A percentile compares a stretch with the other conserved stretches of the same genome.
phyloP scores from a whole-genome alignment of 1,284 basidiomycete genomes.

The Gymnopus androsaceus region DNA sequence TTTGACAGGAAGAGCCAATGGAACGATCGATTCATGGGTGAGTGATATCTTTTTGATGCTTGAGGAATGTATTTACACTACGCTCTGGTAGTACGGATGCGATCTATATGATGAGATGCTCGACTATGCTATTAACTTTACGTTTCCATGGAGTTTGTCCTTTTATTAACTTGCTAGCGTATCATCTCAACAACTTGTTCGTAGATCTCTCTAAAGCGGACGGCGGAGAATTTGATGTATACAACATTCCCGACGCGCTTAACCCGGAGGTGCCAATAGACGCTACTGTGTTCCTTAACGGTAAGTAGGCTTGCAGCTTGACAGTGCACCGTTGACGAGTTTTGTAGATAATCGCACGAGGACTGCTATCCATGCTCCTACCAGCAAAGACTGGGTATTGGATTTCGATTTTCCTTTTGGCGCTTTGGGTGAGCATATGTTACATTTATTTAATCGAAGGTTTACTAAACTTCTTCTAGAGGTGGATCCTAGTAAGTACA shows the following conservation, averaged over 20 bases:
- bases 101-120: conserved; percentile 52
- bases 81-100: conserved; percentile 56
- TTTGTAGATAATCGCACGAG: conserved; percentile 50
- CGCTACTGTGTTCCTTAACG: conserved; percentile 60
- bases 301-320: conserved; percentile 34
- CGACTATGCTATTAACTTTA: conserved; percentile 64
- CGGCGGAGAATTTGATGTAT: conserved; percentile 48
- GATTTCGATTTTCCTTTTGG: conserved; percentile 53
- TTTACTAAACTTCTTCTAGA: conserved; percentile 19
- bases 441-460: background rate
- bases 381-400: conserved; percentile 57
- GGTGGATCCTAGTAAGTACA: conserved; percentile 47
- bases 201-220: conserved; percentile 37
- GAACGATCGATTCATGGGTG: conserved; percentile 56
- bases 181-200: conserved; percentile 2
- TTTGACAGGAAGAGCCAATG: conserved; percentile 44
- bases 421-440: conserved; percentile 26
- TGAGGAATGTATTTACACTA: conserved; percentile 6
- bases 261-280: conserved; percentile 48
- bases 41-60: conserved; percentile 13
- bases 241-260: conserved; percentile 57
- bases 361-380: conserved; percentile 69
- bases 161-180: conserved; percentile 1
- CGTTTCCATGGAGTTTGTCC: conserved; percentile 65
- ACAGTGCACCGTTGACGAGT: conserved; percentile 4